Evolutionary conservation across 768 basidiomycete genomes (phyloP).

Genomic region (Suillus spraguei): DNA sequence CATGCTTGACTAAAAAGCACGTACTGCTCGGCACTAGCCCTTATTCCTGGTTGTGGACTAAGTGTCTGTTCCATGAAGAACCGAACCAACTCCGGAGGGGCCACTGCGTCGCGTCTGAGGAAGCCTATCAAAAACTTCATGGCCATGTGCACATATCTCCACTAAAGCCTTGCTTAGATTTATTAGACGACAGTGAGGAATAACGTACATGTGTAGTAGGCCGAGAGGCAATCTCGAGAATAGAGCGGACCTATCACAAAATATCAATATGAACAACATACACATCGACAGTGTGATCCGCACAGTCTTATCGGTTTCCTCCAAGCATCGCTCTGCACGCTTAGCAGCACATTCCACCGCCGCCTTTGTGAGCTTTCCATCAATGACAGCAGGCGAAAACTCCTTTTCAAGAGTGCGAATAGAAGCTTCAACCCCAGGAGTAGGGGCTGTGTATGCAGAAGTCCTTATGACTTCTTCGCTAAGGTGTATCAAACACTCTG

Average conservation of each 20-base stretch:
- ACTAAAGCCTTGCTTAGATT: constrained; percentile 45
- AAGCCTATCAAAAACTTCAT: constrained; percentile 60
- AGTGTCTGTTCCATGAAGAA: constrained; percentile 67
- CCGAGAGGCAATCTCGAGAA: constrained; percentile 60
- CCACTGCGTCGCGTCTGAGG: constrained; percentile 61
- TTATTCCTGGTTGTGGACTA: constrained; percentile 74
- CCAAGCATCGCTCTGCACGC: constrained; percentile 48
- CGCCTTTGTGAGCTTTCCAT: constrained; percentile 44
- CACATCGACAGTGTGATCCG: constrained; percentile 15
- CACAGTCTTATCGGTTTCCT: constrained; percentile 54
- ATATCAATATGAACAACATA: constrained; percentile 10
- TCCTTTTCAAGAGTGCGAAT: constrained; percentile 52
- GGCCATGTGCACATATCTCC: constrained; percentile 81
- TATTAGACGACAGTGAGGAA: constrained; percentile 6
- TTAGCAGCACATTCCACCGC: constrained; percentile 44
- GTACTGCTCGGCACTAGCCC: constrained; percentile 66
- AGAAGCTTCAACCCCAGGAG: constrained; percentile 49
- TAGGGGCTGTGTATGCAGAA: constrained; percentile 55
- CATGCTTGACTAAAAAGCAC: constrained; percentile 14
- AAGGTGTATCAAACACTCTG: constrained; percentile 61
- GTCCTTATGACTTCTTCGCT: constrained; percentile 69
- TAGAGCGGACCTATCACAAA: constrained; percentile 50
- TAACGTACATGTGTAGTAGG: constrained; percentile 73
- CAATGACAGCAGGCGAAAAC: constrained; percentile 45
- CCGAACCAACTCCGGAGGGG: constrained; percentile 53